These are phyloP conservation scores for Fusarium devonianum DNA, from an alignment of 2,329 filamentous ascomycete species.

Conservation along the genomic window DNA sequence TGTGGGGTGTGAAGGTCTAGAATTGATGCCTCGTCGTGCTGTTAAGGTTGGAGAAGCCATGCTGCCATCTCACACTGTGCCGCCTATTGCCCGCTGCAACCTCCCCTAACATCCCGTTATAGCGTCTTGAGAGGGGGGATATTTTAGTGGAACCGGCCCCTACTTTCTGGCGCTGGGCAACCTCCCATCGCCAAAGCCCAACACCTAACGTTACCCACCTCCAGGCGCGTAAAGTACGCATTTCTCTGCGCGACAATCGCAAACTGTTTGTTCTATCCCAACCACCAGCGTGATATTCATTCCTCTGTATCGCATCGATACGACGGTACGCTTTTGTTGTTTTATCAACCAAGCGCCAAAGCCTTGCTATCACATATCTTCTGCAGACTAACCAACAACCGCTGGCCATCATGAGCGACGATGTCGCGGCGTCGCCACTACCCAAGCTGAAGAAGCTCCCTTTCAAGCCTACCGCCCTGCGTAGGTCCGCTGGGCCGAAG, in stretches of 20 bases:
- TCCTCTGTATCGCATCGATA: neutral
- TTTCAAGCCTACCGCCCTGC: constrained; percentile 58
- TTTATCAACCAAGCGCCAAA: constrained; percentile 1
- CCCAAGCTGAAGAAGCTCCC: constrained; percentile 53
- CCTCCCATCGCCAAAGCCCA: constrained; percentile 13
- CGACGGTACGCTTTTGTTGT: too few species aligned
- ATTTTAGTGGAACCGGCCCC: constrained; percentile 27
- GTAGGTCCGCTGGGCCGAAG: constrained; percentile 43
- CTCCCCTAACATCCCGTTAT: constrained; percentile 30
- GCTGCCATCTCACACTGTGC: constrained; percentile 37
- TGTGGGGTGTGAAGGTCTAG: constrained; percentile 20
- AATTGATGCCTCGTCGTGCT: constrained; percentile 27
- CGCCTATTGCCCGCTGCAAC: constrained; percentile 7
- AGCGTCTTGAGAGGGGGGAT: constrained; percentile 26
- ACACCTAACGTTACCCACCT: constrained; percentile 5
- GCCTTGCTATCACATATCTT: constrained; percentile 15
- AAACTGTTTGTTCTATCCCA: neutral
- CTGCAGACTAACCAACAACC: constrained; percentile 14
- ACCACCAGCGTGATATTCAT: neutral
- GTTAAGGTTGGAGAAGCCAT: constrained; percentile 30
- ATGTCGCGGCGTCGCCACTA: constrained; percentile 32
- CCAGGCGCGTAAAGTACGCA: constrained; percentile 31
- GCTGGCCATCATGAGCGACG: constrained; percentile 45
- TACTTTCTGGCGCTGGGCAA: constrained; percentile 11
- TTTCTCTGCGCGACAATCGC: constrained; percentile 3